Percentiles rank a stretch among this genome's conserved stretches.
Conservation (phyloP, 306 rosid genomes). For the Elaeagnus macrophylla region DNA sequence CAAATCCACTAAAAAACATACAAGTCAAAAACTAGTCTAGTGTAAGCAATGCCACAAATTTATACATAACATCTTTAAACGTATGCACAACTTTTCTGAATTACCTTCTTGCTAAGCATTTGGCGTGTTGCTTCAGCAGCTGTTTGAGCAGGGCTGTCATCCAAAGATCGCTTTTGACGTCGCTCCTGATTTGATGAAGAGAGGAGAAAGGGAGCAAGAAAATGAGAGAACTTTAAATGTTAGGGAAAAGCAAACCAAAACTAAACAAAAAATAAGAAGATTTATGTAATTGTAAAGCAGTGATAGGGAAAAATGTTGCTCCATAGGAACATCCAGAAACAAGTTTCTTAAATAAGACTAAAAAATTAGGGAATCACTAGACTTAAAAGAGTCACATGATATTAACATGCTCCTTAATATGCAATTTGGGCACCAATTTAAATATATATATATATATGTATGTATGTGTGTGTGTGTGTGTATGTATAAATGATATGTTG, state of each 20-base stretch:
- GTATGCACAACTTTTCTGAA: not conserved
- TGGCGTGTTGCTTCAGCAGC: slow-evolving; percentile 60
- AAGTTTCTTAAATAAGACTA: no score
- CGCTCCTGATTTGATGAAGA: slow-evolving; percentile 32
- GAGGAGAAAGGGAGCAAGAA: not conserved
- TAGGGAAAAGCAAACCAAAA: not conserved
- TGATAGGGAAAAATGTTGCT: not conserved
- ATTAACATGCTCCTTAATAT: no score
- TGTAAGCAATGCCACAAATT: no score
- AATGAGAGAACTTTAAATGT: not conserved
- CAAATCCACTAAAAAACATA: no score
- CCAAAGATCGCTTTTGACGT: slow-evolving; percentile 32
- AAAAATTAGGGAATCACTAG: no score
- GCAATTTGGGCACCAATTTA: no score
- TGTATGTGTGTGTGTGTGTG: no score
- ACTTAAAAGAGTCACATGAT: no score
- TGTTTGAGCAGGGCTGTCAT: slow-evolving; percentile 65
- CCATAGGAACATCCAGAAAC: not conserved
- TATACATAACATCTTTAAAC: no score
- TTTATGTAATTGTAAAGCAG: not conserved
- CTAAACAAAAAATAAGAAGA: not conserved
- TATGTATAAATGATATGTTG: no score
- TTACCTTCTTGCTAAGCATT: slow-evolving; percentile 57
- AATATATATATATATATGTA: no score
- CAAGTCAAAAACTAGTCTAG: no score